Evolutionary conservation across 2,329 filamentous ascomycete species (phyloP).

Genomic region (Drechmeria coniospora): DNA sequence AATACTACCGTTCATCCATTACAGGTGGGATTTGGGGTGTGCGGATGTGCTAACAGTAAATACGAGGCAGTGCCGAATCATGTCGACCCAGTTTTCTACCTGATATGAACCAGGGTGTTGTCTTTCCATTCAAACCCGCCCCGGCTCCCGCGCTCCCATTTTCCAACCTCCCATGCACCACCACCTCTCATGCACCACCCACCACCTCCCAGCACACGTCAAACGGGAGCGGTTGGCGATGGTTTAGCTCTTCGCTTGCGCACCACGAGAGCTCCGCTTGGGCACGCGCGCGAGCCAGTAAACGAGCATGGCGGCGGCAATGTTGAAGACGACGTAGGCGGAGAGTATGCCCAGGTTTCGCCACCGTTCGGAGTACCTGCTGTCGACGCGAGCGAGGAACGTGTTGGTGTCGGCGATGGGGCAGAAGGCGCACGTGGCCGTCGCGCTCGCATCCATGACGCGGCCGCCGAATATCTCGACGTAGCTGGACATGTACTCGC

Average conservation of each 20-base stretch:
- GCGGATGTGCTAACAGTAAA: too few relatives aligned
- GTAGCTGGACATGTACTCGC: slow-evolving; percentile 38
- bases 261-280: slow-evolving; percentile 26
- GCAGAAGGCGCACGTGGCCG: slow-evolving; percentile 39
- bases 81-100: too few relatives aligned
- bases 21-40: too few relatives aligned
- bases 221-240: too few relatives aligned
- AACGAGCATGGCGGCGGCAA: slow-evolving; percentile 33
- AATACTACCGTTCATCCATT: too few relatives aligned
- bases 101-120: too few relatives aligned
- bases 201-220: too few relatives aligned
- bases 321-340: slow-evolving; percentile 42
- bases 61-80: too few relatives aligned
- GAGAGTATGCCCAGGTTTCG: slow-evolving; percentile 51
- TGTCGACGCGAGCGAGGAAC: slow-evolving; percentile 30
- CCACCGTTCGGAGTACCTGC: slow-evolving; percentile 45
- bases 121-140: too few relatives aligned
- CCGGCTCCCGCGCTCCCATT: too few relatives aligned
- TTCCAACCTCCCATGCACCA: too few relatives aligned
- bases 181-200: too few relatives aligned
- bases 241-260: slow-evolving; percentile 18
- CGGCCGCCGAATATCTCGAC: slow-evolving; percentile 34
- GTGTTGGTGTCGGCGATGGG: slow-evolving; percentile 32
- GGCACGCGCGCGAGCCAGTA: slow-evolving; percentile 39
- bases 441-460: slow-evolving; percentile 32